Conservation (phyloP, 768 basidiomycete genomes). For the Aureoboletus auriporus region DNA sequence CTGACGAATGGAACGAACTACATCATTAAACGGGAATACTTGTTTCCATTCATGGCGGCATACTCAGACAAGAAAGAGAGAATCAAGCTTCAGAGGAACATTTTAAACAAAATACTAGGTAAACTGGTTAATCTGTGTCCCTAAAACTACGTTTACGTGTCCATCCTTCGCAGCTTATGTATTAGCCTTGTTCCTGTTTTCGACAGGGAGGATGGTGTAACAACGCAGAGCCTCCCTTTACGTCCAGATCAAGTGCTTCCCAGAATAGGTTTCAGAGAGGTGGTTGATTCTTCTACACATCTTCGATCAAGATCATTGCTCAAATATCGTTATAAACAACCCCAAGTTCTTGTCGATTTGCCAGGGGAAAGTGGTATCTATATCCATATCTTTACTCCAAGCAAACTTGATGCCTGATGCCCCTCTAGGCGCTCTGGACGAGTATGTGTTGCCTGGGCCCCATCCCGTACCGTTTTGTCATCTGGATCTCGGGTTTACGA, state of each 20-base stretch:
- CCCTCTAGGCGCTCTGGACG: slow-evolving; percentile 44
- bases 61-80: background rate
- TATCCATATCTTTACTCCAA: slow-evolving; percentile 24
- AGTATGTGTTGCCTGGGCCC: slow-evolving; percentile 41
- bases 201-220: background rate
- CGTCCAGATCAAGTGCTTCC: slow-evolving; percentile 3
- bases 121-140: background rate
- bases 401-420: background rate
- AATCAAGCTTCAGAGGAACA: background rate
- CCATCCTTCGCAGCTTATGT: too few relatives aligned
- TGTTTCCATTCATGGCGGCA: background rate
- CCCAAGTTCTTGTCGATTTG: slow-evolving; percentile 41
- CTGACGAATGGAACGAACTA: background rate
- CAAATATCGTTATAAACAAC: slow-evolving; percentile 6
- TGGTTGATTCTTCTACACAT: background rate
- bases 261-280: slow-evolving; percentile 5
- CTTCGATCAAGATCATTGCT: background rate
- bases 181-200: background rate
- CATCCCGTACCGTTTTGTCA: slow-evolving; percentile 41
- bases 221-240: background rate
- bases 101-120: background rate
- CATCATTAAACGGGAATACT: background rate
- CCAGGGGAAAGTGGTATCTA: slow-evolving; percentile 22
- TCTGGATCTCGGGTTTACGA: slow-evolving; percentile 44
- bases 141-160: background rate